Percentiles rank a stretch among this genome's conserved stretches.
Evolutionary conservation across 1,139 yeast species (phyloP).

Genomic region (Taphrina betulina): DNA sequence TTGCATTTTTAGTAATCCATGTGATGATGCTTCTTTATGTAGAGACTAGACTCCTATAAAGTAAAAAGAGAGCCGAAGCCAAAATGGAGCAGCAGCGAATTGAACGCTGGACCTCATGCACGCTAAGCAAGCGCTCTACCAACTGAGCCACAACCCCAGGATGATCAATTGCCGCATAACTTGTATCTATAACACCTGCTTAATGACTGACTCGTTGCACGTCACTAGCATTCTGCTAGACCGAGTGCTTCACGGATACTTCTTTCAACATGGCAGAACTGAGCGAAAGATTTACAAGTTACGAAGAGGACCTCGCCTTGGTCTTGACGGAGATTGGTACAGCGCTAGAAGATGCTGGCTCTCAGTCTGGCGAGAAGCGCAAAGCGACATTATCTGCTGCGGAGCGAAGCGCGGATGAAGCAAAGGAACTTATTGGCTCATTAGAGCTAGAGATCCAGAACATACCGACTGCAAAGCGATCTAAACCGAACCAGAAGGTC

Average conservation of each 20-base stretch:
- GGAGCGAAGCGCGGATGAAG: slow-evolving; percentile 72
- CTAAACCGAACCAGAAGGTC: slow-evolving; percentile 66
- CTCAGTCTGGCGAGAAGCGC: slow-evolving; percentile 47
- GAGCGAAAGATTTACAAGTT: slow-evolving; percentile 27
- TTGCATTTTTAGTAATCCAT: too few species aligned
- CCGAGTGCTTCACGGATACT: too few species aligned
- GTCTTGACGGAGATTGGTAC: slow-evolving; percentile 17
- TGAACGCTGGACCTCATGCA: slow-evolving; percentile 33
- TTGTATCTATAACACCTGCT: too few species aligned
- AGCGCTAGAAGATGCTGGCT: slow-evolving; percentile 11
- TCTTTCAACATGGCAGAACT: background rate
- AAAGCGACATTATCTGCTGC: slow-evolving; percentile 57
- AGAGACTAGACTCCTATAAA: too few species aligned
- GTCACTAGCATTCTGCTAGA: too few species aligned
- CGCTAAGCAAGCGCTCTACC: slow-evolving; percentile 34
- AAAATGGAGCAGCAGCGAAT: slow-evolving; percentile 32
- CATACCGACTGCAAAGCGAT: slow-evolving; percentile 68
- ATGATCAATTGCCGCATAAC: too few species aligned
- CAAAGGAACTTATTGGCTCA: slow-evolving; percentile 62
- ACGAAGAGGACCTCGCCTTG: slow-evolving; percentile 25
- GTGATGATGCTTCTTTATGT: too few species aligned
- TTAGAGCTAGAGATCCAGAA: slow-evolving; percentile 78
- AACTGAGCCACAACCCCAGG: slow-evolving; percentile 33
- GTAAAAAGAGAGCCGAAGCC: too few species aligned
- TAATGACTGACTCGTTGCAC: too few species aligned